Conservation (phyloP, 2,329 filamentous ascomycete species). For the Akanthomyces muscarius region DNA sequence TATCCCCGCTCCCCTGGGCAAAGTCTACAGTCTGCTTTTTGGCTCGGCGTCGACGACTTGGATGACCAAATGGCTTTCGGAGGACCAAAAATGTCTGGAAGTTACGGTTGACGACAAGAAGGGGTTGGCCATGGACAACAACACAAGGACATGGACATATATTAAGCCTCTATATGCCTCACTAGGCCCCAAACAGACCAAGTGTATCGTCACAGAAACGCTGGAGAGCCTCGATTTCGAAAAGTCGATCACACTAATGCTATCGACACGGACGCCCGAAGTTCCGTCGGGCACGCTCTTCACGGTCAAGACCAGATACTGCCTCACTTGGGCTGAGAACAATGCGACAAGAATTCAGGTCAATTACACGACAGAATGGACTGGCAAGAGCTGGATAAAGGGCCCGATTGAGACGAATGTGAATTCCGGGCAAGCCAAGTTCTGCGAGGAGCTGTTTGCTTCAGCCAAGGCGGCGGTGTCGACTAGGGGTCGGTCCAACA, state of each 20-base stretch:
- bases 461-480: constrained; percentile 70
- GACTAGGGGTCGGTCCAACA: constrained; percentile 53
- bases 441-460: constrained; percentile 75
- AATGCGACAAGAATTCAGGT: constrained; percentile 82
- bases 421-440: constrained; percentile 80
- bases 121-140: constrained; percentile 70
- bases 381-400: constrained; percentile 96
- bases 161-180: constrained; percentile 83
- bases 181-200: constrained; percentile 91
- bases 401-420: constrained; percentile 97
- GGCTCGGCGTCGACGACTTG: constrained; percentile 74
- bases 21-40: constrained; percentile 85
- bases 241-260: constrained; percentile 76
- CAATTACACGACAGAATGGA: constrained; percentile 92
- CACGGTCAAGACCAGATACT: constrained; percentile 88
- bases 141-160: constrained; percentile 72
- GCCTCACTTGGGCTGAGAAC: constrained; percentile 84
- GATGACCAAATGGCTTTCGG: constrained; percentile 80
- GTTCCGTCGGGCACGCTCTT: constrained; percentile 94
- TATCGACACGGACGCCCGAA: constrained; percentile 85
- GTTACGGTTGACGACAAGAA: constrained; percentile 81
- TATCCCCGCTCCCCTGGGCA: constrained; percentile 82
- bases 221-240: constrained; percentile 85
- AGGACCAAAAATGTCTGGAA: constrained; percentile 87
- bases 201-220: constrained; percentile 82